These are phyloP conservation scores for Calocybe cyanea DNA, from an alignment of 768 basidiomycete genomes.

Conservation along the genomic window DNA sequence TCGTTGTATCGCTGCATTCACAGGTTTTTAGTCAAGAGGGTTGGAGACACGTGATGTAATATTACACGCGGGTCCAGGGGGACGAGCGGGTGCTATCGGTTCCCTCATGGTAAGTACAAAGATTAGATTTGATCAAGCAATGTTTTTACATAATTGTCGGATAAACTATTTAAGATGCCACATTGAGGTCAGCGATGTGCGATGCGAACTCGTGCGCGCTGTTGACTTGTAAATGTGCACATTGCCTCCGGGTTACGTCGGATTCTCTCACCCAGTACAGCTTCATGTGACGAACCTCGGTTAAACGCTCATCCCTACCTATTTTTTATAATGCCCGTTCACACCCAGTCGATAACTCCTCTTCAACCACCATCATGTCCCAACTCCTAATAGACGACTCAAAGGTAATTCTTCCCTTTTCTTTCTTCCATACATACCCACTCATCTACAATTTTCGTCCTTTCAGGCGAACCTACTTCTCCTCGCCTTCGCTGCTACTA, in stretches of 20 bases:
- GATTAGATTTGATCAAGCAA: no score
- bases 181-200: not conserved
- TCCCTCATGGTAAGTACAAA: no score
- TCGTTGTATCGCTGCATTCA: slow-evolving; percentile 36
- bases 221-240: not conserved
- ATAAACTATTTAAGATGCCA: slow-evolving; percentile 8
- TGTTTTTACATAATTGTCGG: not conserved
- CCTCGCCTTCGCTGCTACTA: slow-evolving; percentile 29
- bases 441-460: not conserved
- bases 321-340: slow-evolving; percentile 3
- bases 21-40: no score
- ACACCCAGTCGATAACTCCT: not conserved
- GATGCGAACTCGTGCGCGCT: not conserved
- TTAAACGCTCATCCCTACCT: slow-evolving; percentile 16
- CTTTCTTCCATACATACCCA: not conserved
- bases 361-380: slow-evolving; percentile 1
- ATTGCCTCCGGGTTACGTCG: slow-evolving; percentile 1
- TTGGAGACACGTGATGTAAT: no score
- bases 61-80: not conserved
- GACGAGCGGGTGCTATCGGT: not conserved
- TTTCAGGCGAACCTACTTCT: slow-evolving; percentile 9
- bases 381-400: not conserved
- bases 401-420: not conserved
- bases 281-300: slow-evolving; percentile 27
- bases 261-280: slow-evolving; percentile 1